phyloP scores from a whole-genome alignment of 2,329 filamentous ascomycete species.

The Ophiostoma novo-ulmi region DNA sequence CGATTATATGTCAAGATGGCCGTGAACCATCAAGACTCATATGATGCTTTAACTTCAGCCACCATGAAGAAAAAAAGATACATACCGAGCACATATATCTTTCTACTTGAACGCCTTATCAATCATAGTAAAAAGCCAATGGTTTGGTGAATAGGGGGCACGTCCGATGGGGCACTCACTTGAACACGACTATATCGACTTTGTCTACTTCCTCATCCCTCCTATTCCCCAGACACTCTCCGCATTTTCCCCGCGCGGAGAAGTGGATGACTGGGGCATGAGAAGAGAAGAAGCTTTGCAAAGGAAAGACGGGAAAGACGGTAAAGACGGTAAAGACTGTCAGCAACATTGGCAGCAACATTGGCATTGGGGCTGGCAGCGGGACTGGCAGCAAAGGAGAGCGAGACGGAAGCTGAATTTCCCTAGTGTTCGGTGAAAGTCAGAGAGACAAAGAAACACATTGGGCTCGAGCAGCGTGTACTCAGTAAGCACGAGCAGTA shows the following conservation, averaged over 20 bases:
- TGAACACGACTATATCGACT: neutral
- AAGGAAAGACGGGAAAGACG: neutral
- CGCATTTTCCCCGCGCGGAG: conserved; percentile 10
- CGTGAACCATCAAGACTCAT: neutral
- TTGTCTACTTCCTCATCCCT: neutral
- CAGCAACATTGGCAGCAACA: neutral
- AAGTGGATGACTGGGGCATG: neutral
- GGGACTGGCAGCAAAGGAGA: neutral
- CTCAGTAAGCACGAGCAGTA: no score
- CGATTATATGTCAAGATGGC: neutral
- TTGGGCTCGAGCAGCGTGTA: no score
- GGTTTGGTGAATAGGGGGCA: neutral
- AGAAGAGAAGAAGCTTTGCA: neutral
- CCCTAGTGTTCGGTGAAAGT: neutral
- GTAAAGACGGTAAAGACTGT: neutral
- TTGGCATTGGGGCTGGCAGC: neutral
- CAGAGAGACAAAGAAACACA: neutral
- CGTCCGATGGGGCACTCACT: neutral
- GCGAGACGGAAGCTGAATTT: conserved; percentile 4
- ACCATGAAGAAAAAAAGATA: neutral
- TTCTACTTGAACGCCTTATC: no score
- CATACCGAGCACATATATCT: no score
- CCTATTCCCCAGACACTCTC: neutral
- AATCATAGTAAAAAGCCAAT: neutral
- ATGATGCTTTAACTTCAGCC: neutral